A percentile compares a stretch with the other conserved stretches of the same genome.
Conservation (phyloP, 2,329 filamentous ascomycete species). For the Claviceps digitariae region DNA sequence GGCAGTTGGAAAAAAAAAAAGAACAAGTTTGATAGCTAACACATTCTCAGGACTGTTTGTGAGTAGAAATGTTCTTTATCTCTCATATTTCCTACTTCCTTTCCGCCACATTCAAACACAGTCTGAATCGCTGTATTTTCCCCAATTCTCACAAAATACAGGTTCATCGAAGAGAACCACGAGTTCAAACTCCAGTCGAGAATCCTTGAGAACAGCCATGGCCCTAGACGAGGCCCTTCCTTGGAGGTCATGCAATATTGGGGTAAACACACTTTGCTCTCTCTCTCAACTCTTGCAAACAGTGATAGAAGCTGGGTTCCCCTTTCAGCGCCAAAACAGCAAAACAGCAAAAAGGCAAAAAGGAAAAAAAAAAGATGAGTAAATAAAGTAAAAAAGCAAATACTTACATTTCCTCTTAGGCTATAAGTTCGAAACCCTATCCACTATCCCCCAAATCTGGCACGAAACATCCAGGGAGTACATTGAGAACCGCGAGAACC, state of each 20-base stretch:
- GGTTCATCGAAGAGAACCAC: constrained; percentile 89
- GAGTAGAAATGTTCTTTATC: constrained; percentile 13
- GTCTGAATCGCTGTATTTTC: background rate
- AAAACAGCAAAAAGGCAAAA: background rate
- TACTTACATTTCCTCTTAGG: constrained; percentile 32
- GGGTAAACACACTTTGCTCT: constrained; percentile 38
- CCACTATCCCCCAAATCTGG: constrained; percentile 64
- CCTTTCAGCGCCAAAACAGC: background rate
- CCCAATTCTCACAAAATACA: constrained; percentile 20
- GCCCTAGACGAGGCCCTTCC: constrained; percentile 29
- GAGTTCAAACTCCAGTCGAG: constrained; percentile 52
- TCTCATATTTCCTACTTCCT: background rate
- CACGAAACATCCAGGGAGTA: constrained; percentile 56
- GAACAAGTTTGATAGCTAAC: constrained; percentile 6
- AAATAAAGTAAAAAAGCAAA: background rate
- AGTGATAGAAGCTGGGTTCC: background rate
- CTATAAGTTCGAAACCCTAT: constrained; percentile 91
- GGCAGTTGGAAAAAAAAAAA: constrained; percentile 5
- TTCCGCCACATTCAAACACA: background rate
- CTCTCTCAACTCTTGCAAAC: background rate
- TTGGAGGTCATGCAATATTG: constrained; percentile 84
- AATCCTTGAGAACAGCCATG: constrained; percentile 33
- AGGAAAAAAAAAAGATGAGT: background rate
- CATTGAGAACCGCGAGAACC: constrained; percentile 62
- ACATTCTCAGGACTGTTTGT: constrained; percentile 37